Evolutionary conservation across 2,329 filamentous ascomycete genomes (phyloP).

Genomic region (Trichoderma cornu-damae): DNA sequence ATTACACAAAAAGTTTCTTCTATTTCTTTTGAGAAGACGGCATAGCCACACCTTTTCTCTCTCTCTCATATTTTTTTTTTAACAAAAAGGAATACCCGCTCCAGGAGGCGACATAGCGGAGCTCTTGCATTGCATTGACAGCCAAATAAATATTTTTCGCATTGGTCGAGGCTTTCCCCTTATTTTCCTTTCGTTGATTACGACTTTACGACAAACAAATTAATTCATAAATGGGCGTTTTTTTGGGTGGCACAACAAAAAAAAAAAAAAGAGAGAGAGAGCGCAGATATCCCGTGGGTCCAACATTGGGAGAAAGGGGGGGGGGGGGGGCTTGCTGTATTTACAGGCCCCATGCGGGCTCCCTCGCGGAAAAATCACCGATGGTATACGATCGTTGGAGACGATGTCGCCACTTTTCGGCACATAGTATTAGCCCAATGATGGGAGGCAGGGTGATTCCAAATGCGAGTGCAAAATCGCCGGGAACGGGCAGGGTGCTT

Average conservation of each 20-base stretch:
- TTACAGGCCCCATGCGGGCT: no score
- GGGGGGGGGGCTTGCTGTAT: neutral
- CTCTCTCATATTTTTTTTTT: neutral
- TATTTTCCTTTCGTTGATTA: neutral
- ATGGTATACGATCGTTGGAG: neutral
- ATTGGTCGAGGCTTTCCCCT: slow-evolving; percentile 5
- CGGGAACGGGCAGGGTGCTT: neutral
- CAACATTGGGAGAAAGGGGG: neutral
- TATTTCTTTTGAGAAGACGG: neutral
- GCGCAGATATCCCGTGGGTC: neutral
- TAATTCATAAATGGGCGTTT: slow-evolving; percentile 8
- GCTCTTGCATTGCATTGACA: slow-evolving; percentile 12
- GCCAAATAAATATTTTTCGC: slow-evolving; percentile 13
- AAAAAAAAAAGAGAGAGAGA: neutral
- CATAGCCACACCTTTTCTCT: neutral
- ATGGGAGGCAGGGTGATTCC: neutral
- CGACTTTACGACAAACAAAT: slow-evolving; percentile 4
- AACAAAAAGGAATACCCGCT: slow-evolving; percentile 15
- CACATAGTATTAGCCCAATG: neutral
- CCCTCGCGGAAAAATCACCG: no score
- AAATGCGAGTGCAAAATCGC: neutral
- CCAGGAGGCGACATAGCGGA: slow-evolving; percentile 14
- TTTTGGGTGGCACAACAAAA: neutral
- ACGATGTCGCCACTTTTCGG: neutral
- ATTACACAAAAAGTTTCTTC: neutral